Base-by-base conservation (phyloP, 2,329 filamentous ascomycete species). In the Aspergillus brasiliensis region DNA sequence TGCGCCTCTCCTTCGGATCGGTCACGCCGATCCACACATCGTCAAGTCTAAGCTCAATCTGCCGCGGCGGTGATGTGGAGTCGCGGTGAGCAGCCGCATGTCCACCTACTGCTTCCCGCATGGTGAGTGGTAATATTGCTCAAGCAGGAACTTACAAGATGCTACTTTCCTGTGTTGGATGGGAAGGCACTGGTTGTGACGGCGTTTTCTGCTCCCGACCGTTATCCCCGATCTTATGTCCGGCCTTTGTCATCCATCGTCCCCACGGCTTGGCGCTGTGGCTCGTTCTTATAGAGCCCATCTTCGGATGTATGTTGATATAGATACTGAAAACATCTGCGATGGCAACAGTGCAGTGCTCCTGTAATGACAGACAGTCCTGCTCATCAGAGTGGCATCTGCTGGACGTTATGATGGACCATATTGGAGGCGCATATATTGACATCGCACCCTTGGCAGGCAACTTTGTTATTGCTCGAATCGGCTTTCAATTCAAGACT, bases 1-100 rank as follows among this genome's bases (percentile, higher is more conserved):
- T 62, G 40, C 64, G 61, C 27, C 66, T 38, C 8, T 56, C 44
- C 48, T 51, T 52, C 21, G 65, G 58, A 46, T 68, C 66, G 2
- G 49, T 17, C 11, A 56, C 56, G 8, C 58, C 58, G 11, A 51
- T 49, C 38, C 56, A 60, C 27, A 31, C 27, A 15, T 49, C 46
- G 25, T 19, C 27, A n/a, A 49, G 25, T 8, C 5, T 8, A 27
- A 49, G 7, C 11, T 49, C 3, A n/a, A 49, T 49, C 10, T 8
- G 6, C 8, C n/a, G 23, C 8, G 46, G 25, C 6, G 6, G 23
- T 15, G 25, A 28, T n/a, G 46, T 15, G 46, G 23, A 17, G 46
- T 17, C 21, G 21, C 21, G 13, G 13, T 47, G 44, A 27, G 21
- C 21, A 27, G 44, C 21, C 15, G 13, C 6, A 23, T 15, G 44